Conservation (phyloP, 345 rosid genomes). For the Hibiscus syriacus region DNA sequence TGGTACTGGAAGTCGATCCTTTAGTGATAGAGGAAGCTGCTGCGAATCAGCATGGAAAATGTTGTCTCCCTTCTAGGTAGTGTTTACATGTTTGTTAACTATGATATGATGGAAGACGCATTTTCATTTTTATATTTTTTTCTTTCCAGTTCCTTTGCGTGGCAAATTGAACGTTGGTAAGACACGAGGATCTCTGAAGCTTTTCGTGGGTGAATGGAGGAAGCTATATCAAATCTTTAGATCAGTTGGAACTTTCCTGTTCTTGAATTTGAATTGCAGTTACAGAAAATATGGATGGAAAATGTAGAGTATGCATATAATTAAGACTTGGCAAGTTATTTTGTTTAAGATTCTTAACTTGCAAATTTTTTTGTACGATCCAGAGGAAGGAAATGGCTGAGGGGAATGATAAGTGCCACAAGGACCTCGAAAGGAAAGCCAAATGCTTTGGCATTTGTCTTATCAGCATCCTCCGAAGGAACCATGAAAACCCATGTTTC, state of each 20-base stretch:
- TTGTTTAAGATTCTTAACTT: background rate
- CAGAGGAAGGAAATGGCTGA: no score
- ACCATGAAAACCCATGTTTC: no score
- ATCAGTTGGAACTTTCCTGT: conserved; percentile 2
- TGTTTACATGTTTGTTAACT: background rate
- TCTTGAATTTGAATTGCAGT: background rate
- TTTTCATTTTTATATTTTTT: background rate
- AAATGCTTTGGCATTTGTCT: no score
- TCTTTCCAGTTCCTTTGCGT: conserved; percentile 64
- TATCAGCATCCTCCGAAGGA: no score
- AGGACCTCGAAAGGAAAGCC: no score
- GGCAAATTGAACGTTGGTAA: conserved; percentile 83
- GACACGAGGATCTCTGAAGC: conserved; percentile 88
- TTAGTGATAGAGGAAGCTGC: conserved; percentile 70
- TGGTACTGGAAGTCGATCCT: conserved; percentile 81
- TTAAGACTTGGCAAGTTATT: no score
- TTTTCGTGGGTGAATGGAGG: conserved; percentile 30
- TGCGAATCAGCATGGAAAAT: conserved; percentile 71
- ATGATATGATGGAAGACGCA: conserved; percentile 3
- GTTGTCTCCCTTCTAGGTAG: conserved; percentile 71
- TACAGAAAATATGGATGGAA: conserved; percentile 6
- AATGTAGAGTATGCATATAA: background rate
- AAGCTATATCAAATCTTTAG: conserved; percentile 22
- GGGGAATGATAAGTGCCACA: no score
- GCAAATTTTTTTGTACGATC: no score